Conservation (phyloP, 768 basidiomycete species). For the Lentinula guzmanii region DNA sequence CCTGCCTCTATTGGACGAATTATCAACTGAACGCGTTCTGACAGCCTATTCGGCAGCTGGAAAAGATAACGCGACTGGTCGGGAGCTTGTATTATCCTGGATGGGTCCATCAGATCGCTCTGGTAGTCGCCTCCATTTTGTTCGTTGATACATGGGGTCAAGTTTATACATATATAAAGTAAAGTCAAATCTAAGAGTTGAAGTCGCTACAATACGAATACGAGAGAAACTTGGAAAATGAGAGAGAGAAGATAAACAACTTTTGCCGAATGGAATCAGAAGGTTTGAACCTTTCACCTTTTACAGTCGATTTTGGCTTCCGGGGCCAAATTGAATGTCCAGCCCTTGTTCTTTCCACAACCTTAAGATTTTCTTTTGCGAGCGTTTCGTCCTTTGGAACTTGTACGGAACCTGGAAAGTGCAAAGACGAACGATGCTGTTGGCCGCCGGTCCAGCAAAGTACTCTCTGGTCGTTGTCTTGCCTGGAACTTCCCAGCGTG, state of each 20-base stretch:
- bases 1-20: conserved; percentile 55
- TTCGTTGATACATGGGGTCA: background rate
- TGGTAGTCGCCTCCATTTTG: background rate
- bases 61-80: conserved; percentile 29
- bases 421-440: background rate
- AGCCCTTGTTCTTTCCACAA: background rate
- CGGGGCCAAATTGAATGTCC: background rate
- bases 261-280: background rate
- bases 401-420: background rate
- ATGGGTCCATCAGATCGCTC: conserved; percentile 18
- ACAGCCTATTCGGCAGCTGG: conserved; percentile 50
- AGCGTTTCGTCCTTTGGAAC: background rate
- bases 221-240: background rate
- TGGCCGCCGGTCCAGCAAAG: background rate
- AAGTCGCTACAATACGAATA: no score
- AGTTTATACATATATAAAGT: background rate
- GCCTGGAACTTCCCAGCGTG: background rate
- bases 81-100: conserved; percentile 41
- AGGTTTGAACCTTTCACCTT: no score
- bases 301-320: background rate
- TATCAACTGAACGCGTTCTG: conserved; percentile 67
- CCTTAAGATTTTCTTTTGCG: background rate
- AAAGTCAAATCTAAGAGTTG: no score
- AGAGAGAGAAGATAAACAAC: background rate
- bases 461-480: background rate